These are phyloP conservation scores for Leccinum incarnatum DNA, from an alignment of 768 basidiomycete genomes.

Conservation along the genomic window DNA sequence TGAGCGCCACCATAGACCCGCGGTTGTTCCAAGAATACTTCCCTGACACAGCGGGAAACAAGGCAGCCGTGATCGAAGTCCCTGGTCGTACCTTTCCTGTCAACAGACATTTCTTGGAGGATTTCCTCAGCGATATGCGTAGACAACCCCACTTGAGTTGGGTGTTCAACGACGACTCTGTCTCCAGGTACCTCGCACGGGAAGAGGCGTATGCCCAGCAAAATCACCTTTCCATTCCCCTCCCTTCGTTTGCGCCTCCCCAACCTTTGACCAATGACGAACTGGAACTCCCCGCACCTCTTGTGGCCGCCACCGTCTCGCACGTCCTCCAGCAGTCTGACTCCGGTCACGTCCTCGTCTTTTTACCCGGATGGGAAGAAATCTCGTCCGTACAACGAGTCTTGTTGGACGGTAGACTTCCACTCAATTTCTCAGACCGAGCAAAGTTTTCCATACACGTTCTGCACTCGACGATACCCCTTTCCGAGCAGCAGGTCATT, in stretches of 20 bases:
- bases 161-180: conserved; percentile 70
- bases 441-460: conserved; percentile 68
- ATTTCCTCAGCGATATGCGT: conserved; percentile 57
- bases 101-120: conserved; percentile 74
- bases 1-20: conserved; percentile 96
- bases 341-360: conserved; percentile 86
- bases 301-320: conserved; percentile 78
- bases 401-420: conserved; percentile 51
- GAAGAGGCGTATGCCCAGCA: conserved; percentile 40
- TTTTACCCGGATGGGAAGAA: conserved; percentile 93
- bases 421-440: conserved; percentile 59
- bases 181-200: conserved; percentile 66
- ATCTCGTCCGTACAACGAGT: conserved; percentile 69
- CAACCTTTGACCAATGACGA: conserved; percentile 42
- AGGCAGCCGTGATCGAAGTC: conserved; percentile 71
- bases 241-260: conserved; percentile 7
- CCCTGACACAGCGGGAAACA: conserved; percentile 52
- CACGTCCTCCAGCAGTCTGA: conserved; percentile 71
- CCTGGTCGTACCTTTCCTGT: conserved; percentile 95
- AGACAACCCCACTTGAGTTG: conserved; percentile 43
- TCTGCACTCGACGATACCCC: conserved; percentile 86
- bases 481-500: conserved; percentile 84
- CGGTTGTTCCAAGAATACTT: conserved; percentile 89
- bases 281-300: conserved; percentile 74
- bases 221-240: background rate